Evolutionary conservation across 305 asterid genomes (phyloP).

Genomic region (Stenogyne calaminthoides): DNA sequence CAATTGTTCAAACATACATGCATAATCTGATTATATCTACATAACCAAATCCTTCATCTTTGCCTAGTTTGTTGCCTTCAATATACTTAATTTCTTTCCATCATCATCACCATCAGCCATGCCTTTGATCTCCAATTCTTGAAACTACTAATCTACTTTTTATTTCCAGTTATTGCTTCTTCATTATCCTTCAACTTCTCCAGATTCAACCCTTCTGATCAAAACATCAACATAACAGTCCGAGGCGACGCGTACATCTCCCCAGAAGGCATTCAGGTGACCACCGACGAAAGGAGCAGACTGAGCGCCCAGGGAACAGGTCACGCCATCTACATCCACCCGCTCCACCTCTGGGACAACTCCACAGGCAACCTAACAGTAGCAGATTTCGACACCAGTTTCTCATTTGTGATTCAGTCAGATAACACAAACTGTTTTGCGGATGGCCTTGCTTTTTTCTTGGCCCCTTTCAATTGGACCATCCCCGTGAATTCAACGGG

Average conservation of each 20-base stretch:
- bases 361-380: not conserved
- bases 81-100: not conserved
- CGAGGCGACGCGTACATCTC: slow-evolving; percentile 15
- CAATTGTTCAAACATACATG: not conserved
- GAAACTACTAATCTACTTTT: not conserved
- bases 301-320: not conserved
- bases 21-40: too few species aligned
- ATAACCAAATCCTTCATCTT: too few species aligned
- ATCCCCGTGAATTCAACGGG: not conserved
- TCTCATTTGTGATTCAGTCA: not conserved
- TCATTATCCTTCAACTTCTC: not conserved
- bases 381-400: not conserved
- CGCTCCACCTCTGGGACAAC: not conserved
- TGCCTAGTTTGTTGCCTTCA: not conserved
- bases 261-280: slow-evolving; percentile 12
- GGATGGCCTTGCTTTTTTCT: not conserved
- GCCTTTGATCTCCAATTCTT: not conserved
- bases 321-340: not conserved
- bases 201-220: not conserved
- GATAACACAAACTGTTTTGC: not conserved
- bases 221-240: not conserved
- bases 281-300: not conserved
- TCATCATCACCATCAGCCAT: not conserved
- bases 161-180: not conserved
- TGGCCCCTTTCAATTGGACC: not conserved